Base-by-base conservation (phyloP, 768 basidiomycete species). In the Artomyces pyxidatus region DNA sequence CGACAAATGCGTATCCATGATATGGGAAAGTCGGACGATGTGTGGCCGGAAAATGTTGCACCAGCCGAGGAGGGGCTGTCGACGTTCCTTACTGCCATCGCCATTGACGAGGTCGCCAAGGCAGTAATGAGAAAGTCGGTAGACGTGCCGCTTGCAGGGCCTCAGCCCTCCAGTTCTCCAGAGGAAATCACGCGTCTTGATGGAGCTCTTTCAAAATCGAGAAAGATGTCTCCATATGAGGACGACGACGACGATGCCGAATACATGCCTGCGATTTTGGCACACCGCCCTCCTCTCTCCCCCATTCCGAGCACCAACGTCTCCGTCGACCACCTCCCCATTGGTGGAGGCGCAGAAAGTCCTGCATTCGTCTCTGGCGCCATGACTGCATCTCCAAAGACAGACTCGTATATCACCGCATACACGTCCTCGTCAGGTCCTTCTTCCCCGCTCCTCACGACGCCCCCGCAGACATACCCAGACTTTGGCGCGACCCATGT, bases 221-320 rank as follows among this genome's bases (percentile, higher is more conserved):
- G n/a, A n/a, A n/a, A n/a, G 32, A 38, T 35, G n/a, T 21, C 11
- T 30, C 29, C 23, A 11, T 17, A 30, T 10, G 12, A 51, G 28
- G 46, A 49, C 14, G 41, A 32, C 3, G 10, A n/a, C 14, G 56
- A 42, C 3, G 19, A 38, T 12, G 53, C 51, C 9, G 29, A 22
- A 17, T 2, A 45, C 19, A 49, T 57, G 12, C 47, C 43, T 7
- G 42, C 49, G 16, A 30, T 54, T 3, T 49, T 54, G 10, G 29
- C 55, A 23, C 48, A 39, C 21, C 19, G 35, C 1, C 30, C 25
- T 16, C 22, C 45, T 38, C 30, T 57, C 3, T 49, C 56, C 22
- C 56, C 56, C 30, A 55, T 57, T 16, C 53, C 43, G 1, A 57
- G 56, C 30, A 45, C 41, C 14, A 55, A 52, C 44, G 28, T 48